Evolutionary conservation across 1,284 basidiomycete genomes (phyloP), one percentile per base, ranked within the genome.

Genomic region (Cystobasidiaceae sp.): DNA sequence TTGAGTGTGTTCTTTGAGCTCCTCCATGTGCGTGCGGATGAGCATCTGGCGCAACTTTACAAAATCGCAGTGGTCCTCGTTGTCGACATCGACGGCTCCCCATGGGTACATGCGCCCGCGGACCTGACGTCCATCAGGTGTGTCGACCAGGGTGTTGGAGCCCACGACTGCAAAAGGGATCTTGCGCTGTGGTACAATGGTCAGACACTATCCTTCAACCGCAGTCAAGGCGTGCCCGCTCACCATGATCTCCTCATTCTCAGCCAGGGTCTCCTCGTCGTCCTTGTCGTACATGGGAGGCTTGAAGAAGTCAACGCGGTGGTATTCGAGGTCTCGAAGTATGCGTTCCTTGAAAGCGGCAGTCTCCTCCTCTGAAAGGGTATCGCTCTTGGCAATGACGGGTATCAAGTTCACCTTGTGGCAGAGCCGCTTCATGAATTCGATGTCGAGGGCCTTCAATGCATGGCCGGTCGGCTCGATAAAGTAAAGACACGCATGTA

Each of bases 81-180:
- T 97, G 80, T 98, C 94, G 66, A 98, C 93, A 81, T 99, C 94
- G 25, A 94, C 94, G 30, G 97, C 92, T 81, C 96, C 96, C 96
- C 96, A 99, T n/a, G 96, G 85, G 78, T 99, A 99, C 78, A 97
- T 90, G 74, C 96, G 87, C 46, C 96, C 94, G 79, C 97, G 97
- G 77, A 98, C 94, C 33, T 85, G 80, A 65, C 93, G 86, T 11
- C 96, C 96, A 76, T 98, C 94, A 39, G 82, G 78, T 2, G 93
- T 96, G 71, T 84, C 84, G 25, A 99, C 94, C 73, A 98, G 94
- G 74, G 93, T 86, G 0, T 90, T 97, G 32, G 89, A 93, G 34
- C 96, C 94, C 73, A 99, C 98, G 79, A 99, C 96, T 27, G 92
- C 93, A 83, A 97, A 98, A 0, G 94, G 96, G 81, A 97, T 94